These are phyloP conservation scores for Ormosia emarginata DNA, from an alignment of 306 rosid genomes.

Conservation along the genomic window DNA sequence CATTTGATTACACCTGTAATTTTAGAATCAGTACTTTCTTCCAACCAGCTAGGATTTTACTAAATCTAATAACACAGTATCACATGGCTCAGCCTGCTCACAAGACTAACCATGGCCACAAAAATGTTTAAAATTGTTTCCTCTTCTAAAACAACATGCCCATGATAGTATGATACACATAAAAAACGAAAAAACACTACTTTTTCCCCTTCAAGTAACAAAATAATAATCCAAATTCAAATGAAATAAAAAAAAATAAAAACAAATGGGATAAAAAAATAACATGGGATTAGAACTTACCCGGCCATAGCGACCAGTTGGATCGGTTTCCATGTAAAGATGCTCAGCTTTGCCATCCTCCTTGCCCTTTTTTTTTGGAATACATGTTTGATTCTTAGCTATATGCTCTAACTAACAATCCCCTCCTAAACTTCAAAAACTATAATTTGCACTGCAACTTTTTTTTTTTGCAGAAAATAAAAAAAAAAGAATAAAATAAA, in stretches of 20 bases:
- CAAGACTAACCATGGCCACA: background rate
- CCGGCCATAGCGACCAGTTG: conserved; percentile 77
- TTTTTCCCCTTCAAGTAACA: background rate
- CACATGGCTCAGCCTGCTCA: background rate
- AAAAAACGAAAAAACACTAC: background rate
- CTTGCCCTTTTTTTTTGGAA: conserved; percentile 26
- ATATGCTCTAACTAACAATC: conserved; percentile 7
- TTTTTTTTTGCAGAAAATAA: background rate
- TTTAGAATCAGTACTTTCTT: background rate
- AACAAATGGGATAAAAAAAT: background rate
- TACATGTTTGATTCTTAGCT: conserved; percentile 35
- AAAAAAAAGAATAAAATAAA: background rate
- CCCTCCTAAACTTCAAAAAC: conserved; percentile 5
- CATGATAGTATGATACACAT: background rate
- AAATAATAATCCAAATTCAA: background rate
- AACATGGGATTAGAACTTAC: conserved; percentile 34
- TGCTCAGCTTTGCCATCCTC: conserved; percentile 23
- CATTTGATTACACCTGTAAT: background rate
- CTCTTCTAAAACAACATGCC: background rate
- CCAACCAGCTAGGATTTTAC: conserved; percentile 8
- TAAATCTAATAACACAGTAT: conserved; percentile 4
- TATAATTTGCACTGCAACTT: background rate
- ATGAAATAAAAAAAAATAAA: background rate
- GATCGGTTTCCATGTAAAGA: conserved; percentile 69
- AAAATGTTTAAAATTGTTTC: background rate